Base-by-base conservation (phyloP, 805 yeast species). In the Blastobotrys mokoenaii region DNA sequence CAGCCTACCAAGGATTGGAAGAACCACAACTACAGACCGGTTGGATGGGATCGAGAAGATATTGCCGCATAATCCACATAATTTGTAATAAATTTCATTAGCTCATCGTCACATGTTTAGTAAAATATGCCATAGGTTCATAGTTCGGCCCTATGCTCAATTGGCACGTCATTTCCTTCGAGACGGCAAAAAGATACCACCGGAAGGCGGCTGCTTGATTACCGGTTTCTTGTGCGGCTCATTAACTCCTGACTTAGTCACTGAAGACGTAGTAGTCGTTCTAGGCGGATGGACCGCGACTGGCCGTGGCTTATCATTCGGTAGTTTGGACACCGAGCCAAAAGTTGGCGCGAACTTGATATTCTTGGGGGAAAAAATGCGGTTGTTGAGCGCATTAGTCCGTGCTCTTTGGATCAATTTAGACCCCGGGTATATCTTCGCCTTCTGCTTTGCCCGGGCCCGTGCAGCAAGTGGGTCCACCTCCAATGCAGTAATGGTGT, bases 21-120 rank as follows among this genome's bases (percentile, higher is more conserved):
- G 33, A 46, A 45, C 27, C 51, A 51, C 40, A 47, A 48, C 40
- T 44, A 46, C 38, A 58, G 53, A 40, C 58, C 64, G 3, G 51
- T 48, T 11, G 68, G 68, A 8, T 64, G 68, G 68, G 53, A 59
- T 34, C 53, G 66, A 18, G 54, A 61, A 30, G 68, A 64, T 38
- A 61, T 65, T 38, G 56, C 59, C 15, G 55, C 54, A 12, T 61
- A 47, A 33, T 22, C 16, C 29, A 7, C 18, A 37, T 32, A 32
- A 15, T 15, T 32, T 6, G 35, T 11, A 32, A 22, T 22, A 22
- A 22, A 22, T 22, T 22, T 8, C 27, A 22, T 22, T 4, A 22
- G 8, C 27, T 5, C 27, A 22, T 22, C 27, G 7, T 22, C 27
- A 22, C n/a, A n/a, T n/a, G n/a, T n/a, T n/a, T n/a, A n/a, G n/a